Percentiles rank a stretch among this genome's conserved stretches.
Evolutionary conservation across 345 rosid genomes (phyloP).

Genomic region (Syzygium jambos): DNA sequence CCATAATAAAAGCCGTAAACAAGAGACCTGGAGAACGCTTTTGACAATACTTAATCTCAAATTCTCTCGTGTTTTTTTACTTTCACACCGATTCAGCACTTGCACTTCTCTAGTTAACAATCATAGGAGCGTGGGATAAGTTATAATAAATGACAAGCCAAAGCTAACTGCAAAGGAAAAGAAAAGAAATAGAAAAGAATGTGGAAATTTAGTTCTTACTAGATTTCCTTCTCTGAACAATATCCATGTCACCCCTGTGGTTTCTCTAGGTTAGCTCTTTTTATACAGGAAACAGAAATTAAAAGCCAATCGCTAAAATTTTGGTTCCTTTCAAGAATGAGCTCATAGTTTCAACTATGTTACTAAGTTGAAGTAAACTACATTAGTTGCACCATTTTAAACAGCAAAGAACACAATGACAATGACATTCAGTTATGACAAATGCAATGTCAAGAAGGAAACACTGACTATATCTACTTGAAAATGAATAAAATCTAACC

Average conservation of each 20-base stretch:
- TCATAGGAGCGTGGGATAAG: background rate
- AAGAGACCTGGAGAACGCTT: background rate
- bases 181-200: background rate
- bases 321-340: background rate
- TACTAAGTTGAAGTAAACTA: background rate
- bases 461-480: background rate
- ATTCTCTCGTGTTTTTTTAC: background rate
- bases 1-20: background rate
- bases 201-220: background rate
- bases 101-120: background rate
- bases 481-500: constrained; percentile 27
- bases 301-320: background rate
- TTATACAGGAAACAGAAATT: background rate
- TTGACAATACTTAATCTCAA: background rate
- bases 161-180: background rate
- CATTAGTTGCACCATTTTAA: background rate
- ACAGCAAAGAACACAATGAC: background rate
- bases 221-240: background rate
- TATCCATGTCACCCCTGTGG: background rate
- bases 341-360: background rate
- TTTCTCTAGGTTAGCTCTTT: background rate
- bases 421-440: background rate
- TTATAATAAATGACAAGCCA: background rate
- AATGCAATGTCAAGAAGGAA: background rate
- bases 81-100: background rate